A percentile compares a stretch with the other conserved stretches of the same genome.
These are phyloP conservation scores for Nakazawaea holstii DNA, from an alignment of 805 yeast species.

Conservation along the genomic window DNA sequence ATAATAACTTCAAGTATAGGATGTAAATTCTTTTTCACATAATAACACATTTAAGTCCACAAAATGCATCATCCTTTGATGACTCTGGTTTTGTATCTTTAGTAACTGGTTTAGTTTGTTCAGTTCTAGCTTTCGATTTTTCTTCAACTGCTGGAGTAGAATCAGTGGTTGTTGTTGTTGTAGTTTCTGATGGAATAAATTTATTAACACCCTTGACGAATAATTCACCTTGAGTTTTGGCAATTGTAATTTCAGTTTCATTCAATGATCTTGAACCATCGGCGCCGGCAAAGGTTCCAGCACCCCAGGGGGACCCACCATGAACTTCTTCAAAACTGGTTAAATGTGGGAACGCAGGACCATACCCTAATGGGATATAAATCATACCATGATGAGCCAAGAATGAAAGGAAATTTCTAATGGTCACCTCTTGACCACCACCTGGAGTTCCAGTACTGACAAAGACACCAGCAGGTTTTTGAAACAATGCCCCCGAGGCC, in stretches of 20 bases:
- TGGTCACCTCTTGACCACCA: constrained; percentile 69
- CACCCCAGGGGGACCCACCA: constrained; percentile 87
- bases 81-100: constrained; percentile 1
- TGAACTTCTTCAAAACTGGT: constrained; percentile 61
- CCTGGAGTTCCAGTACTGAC: constrained; percentile 68
- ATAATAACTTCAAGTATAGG: no score
- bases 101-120: constrained; percentile 1
- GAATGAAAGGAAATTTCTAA: constrained; percentile 50
- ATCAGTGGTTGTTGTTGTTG: neutral
- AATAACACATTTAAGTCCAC: constrained; percentile 4
- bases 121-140: constrained; percentile 1
- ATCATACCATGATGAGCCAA: constrained; percentile 74
- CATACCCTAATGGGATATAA: constrained; percentile 74
- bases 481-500: constrained; percentile 63
- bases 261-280: constrained; percentile 73
- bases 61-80: neutral
- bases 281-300: constrained; percentile 70
- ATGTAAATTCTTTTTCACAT: no score
- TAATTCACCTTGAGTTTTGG: constrained; percentile 58
- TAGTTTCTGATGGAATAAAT: constrained; percentile 14
- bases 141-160: neutral
- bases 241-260: constrained; percentile 58
- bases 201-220: constrained; percentile 46
- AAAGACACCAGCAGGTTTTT: constrained; percentile 72
- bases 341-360: constrained; percentile 46